Evolutionary conservation across 345 rosid species (phyloP), one percentile per base, ranked within the genome.

Genomic region (Eucalyptus erythrocorys): DNA sequence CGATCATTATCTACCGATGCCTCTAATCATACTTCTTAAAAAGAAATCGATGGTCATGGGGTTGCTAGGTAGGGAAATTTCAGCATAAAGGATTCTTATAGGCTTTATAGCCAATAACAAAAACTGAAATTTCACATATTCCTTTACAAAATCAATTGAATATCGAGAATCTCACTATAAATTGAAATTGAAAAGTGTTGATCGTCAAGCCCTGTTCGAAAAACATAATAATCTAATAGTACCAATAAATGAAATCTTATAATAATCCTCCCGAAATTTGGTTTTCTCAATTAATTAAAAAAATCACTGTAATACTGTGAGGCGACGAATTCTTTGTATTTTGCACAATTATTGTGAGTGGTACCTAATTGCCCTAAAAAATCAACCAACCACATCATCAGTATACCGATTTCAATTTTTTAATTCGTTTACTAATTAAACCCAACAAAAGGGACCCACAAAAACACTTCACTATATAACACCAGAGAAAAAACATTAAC

Each of bases 191-290:
- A 66, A n/a, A 66, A 17, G 42, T 13, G 5, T 66, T 4, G 10
- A 32, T 3, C 21, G 10, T 14, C 21, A 12, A 8, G 22, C 68
- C 16, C 0, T 61, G 10, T 27, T 6, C 0, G 9, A 61, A 22
- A 61, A 2, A 1, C 17, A n/a, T 17, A 14, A 8, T 6, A 15
- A 8, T 13, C 0, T 13, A 7, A 13, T 0, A 30, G 3, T 16
- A 16, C 32, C 6, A 0, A 15, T 8, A 8, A 32, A 8, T 32
- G 42, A 68, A 34, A 68, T 16, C 80, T 68, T 68, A 11, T 10
- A 34, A 19, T 0, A 17, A 17, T 17, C 2, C 4, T 68, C 17
- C 0, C 13, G 4, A 68, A 34, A 1, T 15, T 68, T 21, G 42
- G 24, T 68, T 68, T 17, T 68, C 24, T 34, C 42, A 17, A 34